phyloP scores from a whole-genome alignment of 176 grass and related monocot genomes.

The Tillandsia leiboldiana region DNA sequence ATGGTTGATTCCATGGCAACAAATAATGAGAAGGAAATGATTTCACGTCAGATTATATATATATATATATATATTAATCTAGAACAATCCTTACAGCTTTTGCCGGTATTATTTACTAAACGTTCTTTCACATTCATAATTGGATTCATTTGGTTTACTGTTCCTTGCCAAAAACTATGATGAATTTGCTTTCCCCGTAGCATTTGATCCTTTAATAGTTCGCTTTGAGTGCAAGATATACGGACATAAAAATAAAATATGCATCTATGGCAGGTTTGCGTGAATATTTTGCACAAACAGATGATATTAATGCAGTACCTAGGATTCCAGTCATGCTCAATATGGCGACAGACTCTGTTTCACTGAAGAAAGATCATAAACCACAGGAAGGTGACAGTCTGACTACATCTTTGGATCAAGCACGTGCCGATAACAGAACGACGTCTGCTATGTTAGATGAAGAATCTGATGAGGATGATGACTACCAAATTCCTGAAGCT shows the following conservation, averaged over 20 bases:
- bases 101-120: no score
- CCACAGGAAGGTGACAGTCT: constrained; percentile 24
- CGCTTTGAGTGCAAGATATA: not conserved
- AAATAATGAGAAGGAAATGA: no score
- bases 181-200: no score
- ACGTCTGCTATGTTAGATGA: constrained; percentile 52
- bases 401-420: constrained; percentile 25
- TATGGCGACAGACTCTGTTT: constrained; percentile 30
- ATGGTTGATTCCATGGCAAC: no score
- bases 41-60: no score
- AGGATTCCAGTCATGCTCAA: constrained; percentile 77
- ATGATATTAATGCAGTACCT: constrained; percentile 49
- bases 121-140: no score
- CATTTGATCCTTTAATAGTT: no score
- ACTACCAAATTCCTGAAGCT: constrained; percentile 58
- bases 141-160: no score
- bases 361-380: constrained; percentile 42
- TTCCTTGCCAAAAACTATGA: no score
- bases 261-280: constrained; percentile 64
- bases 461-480: constrained; percentile 89
- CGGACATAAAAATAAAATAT: constrained; percentile 3
- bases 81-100: no score
- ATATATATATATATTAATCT: no score
- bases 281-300: constrained; percentile 83
- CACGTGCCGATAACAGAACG: constrained; percentile 25